Evolutionary conservation across 1,284 basidiomycete genomes (phyloP).

Genomic region (Xerocomus alliaceus): DNA sequence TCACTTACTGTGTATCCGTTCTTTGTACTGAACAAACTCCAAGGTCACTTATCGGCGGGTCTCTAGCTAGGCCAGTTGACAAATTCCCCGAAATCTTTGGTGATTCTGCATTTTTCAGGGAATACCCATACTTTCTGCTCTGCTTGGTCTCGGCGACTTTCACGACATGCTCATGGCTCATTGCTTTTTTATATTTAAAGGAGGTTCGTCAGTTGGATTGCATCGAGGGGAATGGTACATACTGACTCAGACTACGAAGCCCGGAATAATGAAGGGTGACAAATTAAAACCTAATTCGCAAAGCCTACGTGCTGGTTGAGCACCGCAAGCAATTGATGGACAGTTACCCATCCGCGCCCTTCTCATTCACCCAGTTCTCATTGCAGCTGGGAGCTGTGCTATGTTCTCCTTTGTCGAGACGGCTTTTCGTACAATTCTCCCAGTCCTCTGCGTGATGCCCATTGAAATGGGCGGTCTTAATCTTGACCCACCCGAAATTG

Average conservation of each 20-base stretch:
- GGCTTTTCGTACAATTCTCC: slow-evolving; percentile 47
- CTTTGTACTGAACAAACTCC: slow-evolving; percentile 7
- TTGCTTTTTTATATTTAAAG: slow-evolving; percentile 56
- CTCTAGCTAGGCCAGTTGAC: slow-evolving; percentile 62
- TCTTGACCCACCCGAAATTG: slow-evolving; percentile 49
- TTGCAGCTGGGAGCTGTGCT: slow-evolving; percentile 52
- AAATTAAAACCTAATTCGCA: not conserved
- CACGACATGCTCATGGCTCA: slow-evolving; percentile 52
- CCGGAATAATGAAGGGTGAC: slow-evolving; percentile 6
- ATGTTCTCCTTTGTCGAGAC: slow-evolving; percentile 48
- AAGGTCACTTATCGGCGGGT: slow-evolving; percentile 69
- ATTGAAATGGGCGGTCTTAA: slow-evolving; percentile 51
- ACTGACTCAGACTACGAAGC: slow-evolving; percentile 25
- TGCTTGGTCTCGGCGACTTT: slow-evolving; percentile 60
- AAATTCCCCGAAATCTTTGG: slow-evolving; percentile 63
- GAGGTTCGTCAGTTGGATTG: slow-evolving; percentile 54
- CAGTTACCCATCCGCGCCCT: slow-evolving; percentile 46
- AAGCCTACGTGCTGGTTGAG: not conserved
- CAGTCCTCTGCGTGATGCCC: slow-evolving; percentile 53
- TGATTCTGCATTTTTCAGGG: slow-evolving; percentile 54
- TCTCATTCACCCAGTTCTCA: slow-evolving; percentile 46
- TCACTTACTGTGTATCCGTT: not conserved
- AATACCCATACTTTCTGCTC: slow-evolving; percentile 73
- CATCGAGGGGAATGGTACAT: not conserved
- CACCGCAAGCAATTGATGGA: slow-evolving; percentile 11